These are phyloP conservation scores for Pleurotus platypus DNA, from an alignment of 768 basidiomycete genomes.

Conservation along the genomic window DNA sequence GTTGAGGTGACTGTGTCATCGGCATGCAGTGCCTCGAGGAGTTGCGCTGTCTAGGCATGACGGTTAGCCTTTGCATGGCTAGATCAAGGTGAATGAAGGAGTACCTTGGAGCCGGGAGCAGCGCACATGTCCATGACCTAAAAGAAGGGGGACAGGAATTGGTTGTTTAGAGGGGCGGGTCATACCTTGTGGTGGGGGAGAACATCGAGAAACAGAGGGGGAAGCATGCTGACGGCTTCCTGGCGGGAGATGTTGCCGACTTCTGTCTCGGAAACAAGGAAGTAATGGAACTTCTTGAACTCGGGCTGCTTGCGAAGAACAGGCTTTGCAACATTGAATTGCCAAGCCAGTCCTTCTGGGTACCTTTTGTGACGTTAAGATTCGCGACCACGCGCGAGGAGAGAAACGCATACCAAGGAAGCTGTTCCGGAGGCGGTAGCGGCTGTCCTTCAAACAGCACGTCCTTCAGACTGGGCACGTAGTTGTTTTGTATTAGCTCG, in stretches of 20 bases:
- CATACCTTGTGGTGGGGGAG: slow-evolving; percentile 81
- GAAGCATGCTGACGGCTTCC: slow-evolving; percentile 99
- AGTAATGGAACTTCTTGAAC: slow-evolving; percentile 93
- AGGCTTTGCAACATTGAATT: slow-evolving; percentile 88
- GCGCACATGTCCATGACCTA: slow-evolving; percentile 89
- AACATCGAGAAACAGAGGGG: slow-evolving; percentile 93
- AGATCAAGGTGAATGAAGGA: not conserved
- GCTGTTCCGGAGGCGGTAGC: slow-evolving; percentile 76
- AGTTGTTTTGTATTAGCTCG: slow-evolving; percentile 67
- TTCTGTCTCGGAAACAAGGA: slow-evolving; percentile 97
- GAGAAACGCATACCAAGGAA: slow-evolving; percentile 65
- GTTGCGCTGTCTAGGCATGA: slow-evolving; percentile 75
- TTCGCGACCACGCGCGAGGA: not conserved
- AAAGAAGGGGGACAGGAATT: slow-evolving; percentile 6
- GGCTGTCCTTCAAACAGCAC: slow-evolving; percentile 73
- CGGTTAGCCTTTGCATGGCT: not conserved
- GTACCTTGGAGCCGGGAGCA: slow-evolving; percentile 93
- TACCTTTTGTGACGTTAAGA: slow-evolving; percentile 56
- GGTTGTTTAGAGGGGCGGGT: too few relatives aligned
- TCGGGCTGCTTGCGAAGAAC: slow-evolving; percentile 83
- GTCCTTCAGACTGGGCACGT: slow-evolving; percentile 73
- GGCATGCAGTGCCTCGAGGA: slow-evolving; percentile 92
- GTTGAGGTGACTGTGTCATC: slow-evolving; percentile 61
- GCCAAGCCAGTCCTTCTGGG: slow-evolving; percentile 94
- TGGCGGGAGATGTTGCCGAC: slow-evolving; percentile 95